phyloP scores from a whole-genome alignment of 192 early-diverging fungal species.

The Umbelopsis sp. region DNA sequence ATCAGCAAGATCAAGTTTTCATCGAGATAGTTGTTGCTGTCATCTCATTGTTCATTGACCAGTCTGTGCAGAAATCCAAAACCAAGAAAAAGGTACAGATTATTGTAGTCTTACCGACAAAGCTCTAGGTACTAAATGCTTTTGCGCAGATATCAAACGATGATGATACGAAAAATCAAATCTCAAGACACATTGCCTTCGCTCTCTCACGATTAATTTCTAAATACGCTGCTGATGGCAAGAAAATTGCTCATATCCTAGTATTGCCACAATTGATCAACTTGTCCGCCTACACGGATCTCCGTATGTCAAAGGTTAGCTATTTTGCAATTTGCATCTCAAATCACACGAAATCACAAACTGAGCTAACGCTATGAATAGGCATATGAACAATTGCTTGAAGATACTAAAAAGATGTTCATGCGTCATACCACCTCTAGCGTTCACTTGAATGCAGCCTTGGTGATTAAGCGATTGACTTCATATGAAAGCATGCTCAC shows the following conservation, averaged over 20 bases:
- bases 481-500: constrained; percentile 37
- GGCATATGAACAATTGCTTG: constrained; percentile 51
- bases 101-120: background rate
- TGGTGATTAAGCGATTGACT: constrained; percentile 43
- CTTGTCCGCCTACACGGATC: constrained; percentile 48
- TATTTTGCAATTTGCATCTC: background rate
- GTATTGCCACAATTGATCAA: constrained; percentile 50
- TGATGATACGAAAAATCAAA: constrained; percentile 44
- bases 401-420: constrained; percentile 49
- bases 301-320: constrained; percentile 48
- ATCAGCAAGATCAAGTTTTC: constrained; percentile 59
- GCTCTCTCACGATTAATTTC: constrained; percentile 46
- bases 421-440: constrained; percentile 41
- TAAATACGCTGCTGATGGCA: constrained; percentile 50
- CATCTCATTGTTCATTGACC: background rate
- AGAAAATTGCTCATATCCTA: constrained; percentile 43
- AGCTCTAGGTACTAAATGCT: background rate
- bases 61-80: background rate
- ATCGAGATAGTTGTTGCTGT: constrained; percentile 47
- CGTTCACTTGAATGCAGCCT: constrained; percentile 45
- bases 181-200: constrained; percentile 46
- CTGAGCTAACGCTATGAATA: constrained; percentile 16
- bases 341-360: background rate
- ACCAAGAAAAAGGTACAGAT: constrained; percentile 1
- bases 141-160: background rate